Percentiles rank a stretch among this genome's conserved stretches.
phyloP scores from a whole-genome alignment of 306 rosid species.

The Fragaria vesca region DNA sequence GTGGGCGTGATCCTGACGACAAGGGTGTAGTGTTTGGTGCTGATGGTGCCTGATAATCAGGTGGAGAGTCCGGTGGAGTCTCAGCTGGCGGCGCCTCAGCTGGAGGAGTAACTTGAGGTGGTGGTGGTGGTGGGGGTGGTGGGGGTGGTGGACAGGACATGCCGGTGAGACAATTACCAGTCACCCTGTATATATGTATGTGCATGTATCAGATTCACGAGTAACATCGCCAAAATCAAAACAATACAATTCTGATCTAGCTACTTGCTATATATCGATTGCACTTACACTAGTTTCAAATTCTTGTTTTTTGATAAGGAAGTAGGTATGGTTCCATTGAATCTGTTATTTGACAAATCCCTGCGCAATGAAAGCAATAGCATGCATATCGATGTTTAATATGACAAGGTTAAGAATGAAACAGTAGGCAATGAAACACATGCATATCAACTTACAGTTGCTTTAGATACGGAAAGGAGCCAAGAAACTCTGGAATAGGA shows the following conservation, averaged over 20 bases:
- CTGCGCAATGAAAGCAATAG: background rate
- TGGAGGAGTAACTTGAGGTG: background rate
- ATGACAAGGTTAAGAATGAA: background rate
- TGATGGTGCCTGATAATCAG: background rate
- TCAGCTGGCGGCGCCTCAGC: background rate
- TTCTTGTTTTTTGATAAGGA: conserved; percentile 5
- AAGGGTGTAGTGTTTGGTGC: background rate
- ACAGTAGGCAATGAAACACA: background rate
- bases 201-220: background rate
- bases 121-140: conserved; percentile 1
- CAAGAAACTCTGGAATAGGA: conserved; percentile 44
- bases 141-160: conserved; percentile 23
- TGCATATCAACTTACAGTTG: conserved; percentile 8
- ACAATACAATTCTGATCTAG: background rate
- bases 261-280: background rate
- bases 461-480: conserved; percentile 37
- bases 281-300: conserved; percentile 11
- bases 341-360: conserved; percentile 18
- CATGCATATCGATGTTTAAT: background rate
- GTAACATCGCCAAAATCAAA: background rate
- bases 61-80: background rate
- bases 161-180: conserved; percentile 14
- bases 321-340: conserved; percentile 23
- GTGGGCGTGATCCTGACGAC: background rate
- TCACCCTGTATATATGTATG: conserved; percentile 4